These are phyloP conservation scores for Petasospora rhodanensis DNA, from an alignment of 1,139 yeast genomes.

Conservation along the genomic window DNA sequence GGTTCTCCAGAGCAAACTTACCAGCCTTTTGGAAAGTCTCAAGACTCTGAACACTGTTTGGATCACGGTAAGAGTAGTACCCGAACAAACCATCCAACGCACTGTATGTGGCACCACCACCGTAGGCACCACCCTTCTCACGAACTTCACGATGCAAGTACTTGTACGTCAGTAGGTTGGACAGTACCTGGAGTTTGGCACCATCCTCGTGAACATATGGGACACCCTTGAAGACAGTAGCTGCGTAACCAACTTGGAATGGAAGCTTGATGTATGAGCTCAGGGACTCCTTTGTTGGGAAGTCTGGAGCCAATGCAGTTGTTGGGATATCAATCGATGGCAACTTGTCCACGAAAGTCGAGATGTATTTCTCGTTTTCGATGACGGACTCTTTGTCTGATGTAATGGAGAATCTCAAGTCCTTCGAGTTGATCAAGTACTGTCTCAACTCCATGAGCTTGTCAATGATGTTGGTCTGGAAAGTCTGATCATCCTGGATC, in stretches of 20 bases:
- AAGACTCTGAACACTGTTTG: constrained; percentile 71
- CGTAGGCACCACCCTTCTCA: constrained; percentile 97
- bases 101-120: constrained; percentile 87
- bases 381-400: constrained; percentile 44
- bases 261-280: constrained; percentile 66
- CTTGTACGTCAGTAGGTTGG: constrained; percentile 78
- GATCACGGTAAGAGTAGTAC: constrained; percentile 91
- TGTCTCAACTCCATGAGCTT: constrained; percentile 53
- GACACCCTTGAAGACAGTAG: constrained; percentile 65
- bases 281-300: constrained; percentile 18
- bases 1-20: constrained; percentile 47
- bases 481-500: constrained; percentile 53
- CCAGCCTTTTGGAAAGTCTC: constrained; percentile 58
- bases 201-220: constrained; percentile 69
- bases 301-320: constrained; percentile 6
- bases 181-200: constrained; percentile 76
- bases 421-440: constrained; percentile 36
- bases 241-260: constrained; percentile 83
- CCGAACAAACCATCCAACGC: constrained; percentile 78
- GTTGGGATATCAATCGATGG: constrained; percentile 14
- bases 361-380: constrained; percentile 38
- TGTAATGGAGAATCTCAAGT: constrained; percentile 53
- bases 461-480: constrained; percentile 55
- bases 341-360: constrained; percentile 23
- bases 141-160: constrained; percentile 85